These are phyloP conservation scores for Pseudocercospora pini-densiflorae DNA, from an alignment of 2,329 filamentous ascomycete genomes.

Conservation along the genomic window DNA sequence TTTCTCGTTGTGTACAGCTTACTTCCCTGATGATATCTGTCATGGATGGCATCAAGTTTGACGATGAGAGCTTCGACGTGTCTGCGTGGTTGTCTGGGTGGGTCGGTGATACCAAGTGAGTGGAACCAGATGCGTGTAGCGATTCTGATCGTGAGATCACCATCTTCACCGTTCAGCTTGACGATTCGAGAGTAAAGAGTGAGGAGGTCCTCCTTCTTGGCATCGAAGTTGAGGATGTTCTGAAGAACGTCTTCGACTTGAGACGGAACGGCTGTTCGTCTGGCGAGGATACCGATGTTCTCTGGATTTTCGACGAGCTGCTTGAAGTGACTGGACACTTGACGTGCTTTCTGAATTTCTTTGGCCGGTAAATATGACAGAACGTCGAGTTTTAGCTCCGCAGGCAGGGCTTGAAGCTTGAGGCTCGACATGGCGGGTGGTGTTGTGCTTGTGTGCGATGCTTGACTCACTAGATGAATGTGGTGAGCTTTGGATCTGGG, in stretches of 20 bases:
- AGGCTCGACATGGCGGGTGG: neutral
- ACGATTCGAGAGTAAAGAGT: too few relatives aligned
- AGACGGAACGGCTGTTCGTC: neutral
- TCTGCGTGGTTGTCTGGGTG: too few relatives aligned
- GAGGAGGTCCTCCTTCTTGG: neutral
- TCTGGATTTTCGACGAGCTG: neutral
- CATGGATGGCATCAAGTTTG: too few relatives aligned
- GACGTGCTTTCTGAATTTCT: neutral
- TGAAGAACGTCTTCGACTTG: neutral
- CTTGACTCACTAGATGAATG: too few relatives aligned
- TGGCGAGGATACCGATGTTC: neutral
- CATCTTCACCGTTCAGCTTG: too few relatives aligned
- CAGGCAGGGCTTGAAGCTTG: neutral
- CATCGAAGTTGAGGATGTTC: neutral
- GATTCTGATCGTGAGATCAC: too few relatives aligned
- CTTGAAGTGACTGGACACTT: neutral
- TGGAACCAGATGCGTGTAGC: too few relatives aligned
- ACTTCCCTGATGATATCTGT: too few relatives aligned
- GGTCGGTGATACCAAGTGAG: too few relatives aligned
- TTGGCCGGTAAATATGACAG: neutral
- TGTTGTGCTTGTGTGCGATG: neutral
- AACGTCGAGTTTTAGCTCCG: neutral
- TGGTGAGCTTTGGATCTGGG: too few relatives aligned
- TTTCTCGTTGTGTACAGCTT: too few relatives aligned
- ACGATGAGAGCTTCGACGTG: too few relatives aligned